Conservation (phyloP, 192 early-diverging fungal species). For the Backusella westeae region DNA sequence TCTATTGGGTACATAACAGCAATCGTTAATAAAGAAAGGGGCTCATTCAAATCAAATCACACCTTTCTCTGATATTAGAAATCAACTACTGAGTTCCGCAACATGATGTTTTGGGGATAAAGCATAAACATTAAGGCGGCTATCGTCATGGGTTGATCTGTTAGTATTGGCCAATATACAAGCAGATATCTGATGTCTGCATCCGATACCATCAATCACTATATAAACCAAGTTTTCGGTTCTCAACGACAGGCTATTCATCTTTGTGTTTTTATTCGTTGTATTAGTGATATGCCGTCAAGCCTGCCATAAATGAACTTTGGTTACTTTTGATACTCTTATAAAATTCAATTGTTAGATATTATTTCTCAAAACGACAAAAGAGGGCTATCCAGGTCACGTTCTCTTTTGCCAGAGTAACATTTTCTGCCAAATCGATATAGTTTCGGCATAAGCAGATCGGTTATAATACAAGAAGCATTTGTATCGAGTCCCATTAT, state of each 20-base stretch:
- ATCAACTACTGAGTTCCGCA: neutral
- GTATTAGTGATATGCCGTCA: neutral
- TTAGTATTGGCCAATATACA: no score
- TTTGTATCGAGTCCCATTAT: neutral
- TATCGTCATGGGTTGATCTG: neutral
- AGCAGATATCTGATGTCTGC: neutral
- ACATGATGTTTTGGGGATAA: neutral
- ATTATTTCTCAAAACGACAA: neutral
- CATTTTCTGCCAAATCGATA: neutral
- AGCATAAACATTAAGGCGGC: neutral
- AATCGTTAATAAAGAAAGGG: neutral
- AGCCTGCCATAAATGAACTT: neutral
- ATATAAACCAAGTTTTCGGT: neutral
- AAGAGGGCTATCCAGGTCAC: neutral
- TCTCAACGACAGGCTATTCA: no score
- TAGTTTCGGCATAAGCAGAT: no score
- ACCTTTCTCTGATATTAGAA: neutral
- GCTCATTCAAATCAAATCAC: neutral
- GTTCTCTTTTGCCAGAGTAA: neutral
- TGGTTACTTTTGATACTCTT: neutral
- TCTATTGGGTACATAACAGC: no score
- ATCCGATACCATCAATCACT: neutral
- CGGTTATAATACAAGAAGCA: no score
- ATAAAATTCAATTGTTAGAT: neutral
- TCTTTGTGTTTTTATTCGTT: neutral